Percentiles rank a stretch among this genome's conserved stretches.
These are phyloP conservation scores for Nicotiana paniculata DNA, from an alignment of 257 asterid species.

Conservation along the genomic window DNA sequence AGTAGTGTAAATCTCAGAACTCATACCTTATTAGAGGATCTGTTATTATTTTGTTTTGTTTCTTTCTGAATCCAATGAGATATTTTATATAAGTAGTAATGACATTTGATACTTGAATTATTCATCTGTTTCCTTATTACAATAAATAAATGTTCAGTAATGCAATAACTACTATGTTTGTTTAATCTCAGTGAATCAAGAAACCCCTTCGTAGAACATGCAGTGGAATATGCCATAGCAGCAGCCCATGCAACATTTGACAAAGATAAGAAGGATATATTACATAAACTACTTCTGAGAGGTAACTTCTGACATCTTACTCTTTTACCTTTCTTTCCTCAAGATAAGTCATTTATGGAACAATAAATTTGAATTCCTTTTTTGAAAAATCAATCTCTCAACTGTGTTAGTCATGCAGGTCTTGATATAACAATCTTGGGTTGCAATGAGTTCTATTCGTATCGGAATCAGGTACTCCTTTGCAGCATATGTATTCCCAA, in stretches of 20 bases:
- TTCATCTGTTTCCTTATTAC: neutral
- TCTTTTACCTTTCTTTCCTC: constrained; percentile 15
- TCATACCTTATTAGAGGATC: neutral
- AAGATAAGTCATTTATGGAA: constrained; percentile 1
- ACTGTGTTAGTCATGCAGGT: constrained; percentile 61
- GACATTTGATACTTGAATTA: neutral
- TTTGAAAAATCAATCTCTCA: constrained; percentile 21
- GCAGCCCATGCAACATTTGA: constrained; percentile 66
- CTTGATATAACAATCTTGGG: constrained; percentile 86
- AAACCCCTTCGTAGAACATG: constrained; percentile 91
- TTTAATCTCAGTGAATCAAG: constrained; percentile 65
- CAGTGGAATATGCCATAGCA: constrained; percentile 77
- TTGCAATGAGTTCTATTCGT: constrained; percentile 90
- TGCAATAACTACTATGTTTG: constrained; percentile 14
- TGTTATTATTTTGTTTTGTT: neutral
- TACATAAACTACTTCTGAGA: constrained; percentile 63
- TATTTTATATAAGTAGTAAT: neutral
- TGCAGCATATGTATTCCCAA: neutral
- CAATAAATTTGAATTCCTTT: neutral
- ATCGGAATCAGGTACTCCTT: constrained; percentile 71
- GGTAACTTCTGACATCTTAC: constrained; percentile 43
- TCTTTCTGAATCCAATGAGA: neutral
- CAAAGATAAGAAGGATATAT: constrained; percentile 48
- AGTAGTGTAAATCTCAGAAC: neutral
- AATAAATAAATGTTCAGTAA: neutral